Evolutionary conservation across 805 yeast species (phyloP).

Genomic region (Schizosaccharomyces pombe): ASM294v3 CU329670.1:4770001-4770500

Average conservation of each 20-base stretch:
- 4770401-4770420: background rate
- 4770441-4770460: constrained; percentile 72
- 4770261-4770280: background rate
- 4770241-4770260: background rate
- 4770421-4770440: constrained; percentile 90
- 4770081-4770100: background rate
- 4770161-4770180: background rate
- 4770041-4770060: background rate
- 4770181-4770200: background rate
- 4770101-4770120: background rate
- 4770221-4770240: background rate
- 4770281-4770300: background rate
- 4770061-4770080: constrained; percentile 1
- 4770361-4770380: background rate
- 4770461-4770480: constrained; percentile 20
- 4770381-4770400: background rate
- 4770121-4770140: background rate
- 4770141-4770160: background rate
- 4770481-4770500: constrained; percentile 6
- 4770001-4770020: background rate
- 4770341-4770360: background rate
- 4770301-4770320: background rate
- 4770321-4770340: background rate
- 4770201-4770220: background rate
- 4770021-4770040: background rate